Evolutionary conservation across 139 green algal genomes (phyloP).

Genomic region (Chlamydomonas incerta): DNA sequence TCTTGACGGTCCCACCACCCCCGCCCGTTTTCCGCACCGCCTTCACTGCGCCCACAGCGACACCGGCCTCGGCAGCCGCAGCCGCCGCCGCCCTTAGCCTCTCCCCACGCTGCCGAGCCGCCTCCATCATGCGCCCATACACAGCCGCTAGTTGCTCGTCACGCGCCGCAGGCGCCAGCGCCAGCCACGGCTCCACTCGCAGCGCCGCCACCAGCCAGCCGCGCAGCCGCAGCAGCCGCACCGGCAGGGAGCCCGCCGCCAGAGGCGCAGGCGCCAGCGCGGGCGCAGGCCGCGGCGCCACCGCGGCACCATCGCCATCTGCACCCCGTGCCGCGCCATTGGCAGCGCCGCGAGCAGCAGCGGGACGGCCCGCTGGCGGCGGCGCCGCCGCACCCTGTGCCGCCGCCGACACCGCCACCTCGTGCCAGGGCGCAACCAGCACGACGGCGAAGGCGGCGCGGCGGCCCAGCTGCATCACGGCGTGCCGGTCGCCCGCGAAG

Average conservation of each 20-base stretch:
- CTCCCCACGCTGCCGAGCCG: background rate
- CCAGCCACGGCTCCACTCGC: slow-evolving; percentile 30
- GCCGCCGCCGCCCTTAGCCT: background rate
- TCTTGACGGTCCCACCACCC: too few relatives aligned
- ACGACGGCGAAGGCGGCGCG: background rate
- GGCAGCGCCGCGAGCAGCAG: too few relatives aligned
- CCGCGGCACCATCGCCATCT: background rate
- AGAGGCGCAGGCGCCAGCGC: background rate
- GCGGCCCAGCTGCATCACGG: background rate
- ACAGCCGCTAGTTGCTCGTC: slow-evolving; percentile 5
- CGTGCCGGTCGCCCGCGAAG: slow-evolving; percentile 9
- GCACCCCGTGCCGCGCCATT: background rate
- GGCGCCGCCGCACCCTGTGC: background rate
- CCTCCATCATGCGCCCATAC: background rate
- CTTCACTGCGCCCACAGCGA: too few relatives aligned
- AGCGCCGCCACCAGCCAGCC: slow-evolving; percentile 26
- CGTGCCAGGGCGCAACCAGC: slow-evolving; percentile 24
- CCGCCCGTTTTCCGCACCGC: too few relatives aligned
- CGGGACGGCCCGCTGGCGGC: background rate
- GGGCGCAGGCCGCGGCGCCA: background rate
- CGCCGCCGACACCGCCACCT: background rate
- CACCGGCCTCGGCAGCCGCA: background rate
- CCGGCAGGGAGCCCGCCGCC: background rate
- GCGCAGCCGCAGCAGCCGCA: slow-evolving; percentile 26
- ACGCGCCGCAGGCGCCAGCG: background rate